Base-by-base conservation (phyloP, 2,329 filamentous ascomycete species). In the Colletotrichum tamarilloi region DNA sequence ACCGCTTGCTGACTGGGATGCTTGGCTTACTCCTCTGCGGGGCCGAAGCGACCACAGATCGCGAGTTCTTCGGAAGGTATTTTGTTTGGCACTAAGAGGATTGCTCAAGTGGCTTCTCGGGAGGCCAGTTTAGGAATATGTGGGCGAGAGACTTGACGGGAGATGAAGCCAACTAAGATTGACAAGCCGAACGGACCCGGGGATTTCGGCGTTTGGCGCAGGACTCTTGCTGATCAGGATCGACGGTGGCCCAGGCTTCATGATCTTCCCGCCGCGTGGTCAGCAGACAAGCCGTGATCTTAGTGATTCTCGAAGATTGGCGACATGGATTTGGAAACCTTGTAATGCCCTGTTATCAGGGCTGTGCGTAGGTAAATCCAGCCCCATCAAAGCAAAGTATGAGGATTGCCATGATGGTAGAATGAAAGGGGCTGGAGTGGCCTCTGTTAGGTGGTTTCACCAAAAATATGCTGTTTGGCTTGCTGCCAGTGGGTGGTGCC, bases 401-500 rank as follows among this genome's bases (percentile, higher is more conserved):
- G 24, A 49, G 62, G 30, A 60, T 28, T 22, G 22, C 30, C 46
- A 26, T 52, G 38, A 16, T 60, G n/a, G 9, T 56, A 2, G 62
- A 71, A 71, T 66, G 60, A 71, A 56, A 71, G 71, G 62, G 60
- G 71, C 6, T 30, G 32, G 35, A 14, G 38, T 49, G 66, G 55
- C 42, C 62, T 70, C 55, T 30, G 46, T 42, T 62, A 57, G 60
- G 35, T 52, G 62, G 71, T 71, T 73, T 66, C 71, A 71, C 71
- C 49, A 71, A 70, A 62, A 70, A 62, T 30, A 66, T 60, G 60
- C 56, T 62, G 46, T 26, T 30, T 38, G 26, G 66, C 46, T 59
- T 42, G 26, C 26, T 65, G 67, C 60, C 56, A 62, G 24, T 64
- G 8, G 19, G 42, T 49, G 42, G 42, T 30, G 57, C 24, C 32